phyloP scores from a whole-genome alignment of 1,284 basidiomycete species.

The Hemileia vastatrix region DNA sequence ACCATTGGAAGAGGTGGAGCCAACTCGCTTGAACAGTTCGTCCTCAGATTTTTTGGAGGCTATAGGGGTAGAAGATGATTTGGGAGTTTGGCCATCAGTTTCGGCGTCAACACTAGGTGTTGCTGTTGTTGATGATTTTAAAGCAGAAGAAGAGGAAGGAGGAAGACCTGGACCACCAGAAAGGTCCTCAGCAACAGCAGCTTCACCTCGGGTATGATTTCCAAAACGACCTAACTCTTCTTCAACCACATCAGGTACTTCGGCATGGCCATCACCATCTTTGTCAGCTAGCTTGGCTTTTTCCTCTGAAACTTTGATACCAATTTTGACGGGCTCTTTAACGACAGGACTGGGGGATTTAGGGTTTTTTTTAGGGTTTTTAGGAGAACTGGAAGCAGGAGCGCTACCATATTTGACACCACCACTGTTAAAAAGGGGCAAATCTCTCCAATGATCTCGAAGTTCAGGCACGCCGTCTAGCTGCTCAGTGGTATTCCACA shows the following conservation, averaged over 20 bases:
- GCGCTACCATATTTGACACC: slow-evolving; percentile 53
- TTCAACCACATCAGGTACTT: slow-evolving; percentile 22
- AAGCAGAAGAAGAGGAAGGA: no score
- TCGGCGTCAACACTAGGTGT: slow-evolving; percentile 34
- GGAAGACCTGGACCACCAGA: no score
- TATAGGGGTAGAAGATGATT: slow-evolving; percentile 18
- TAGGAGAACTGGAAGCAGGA: slow-evolving; percentile 1
- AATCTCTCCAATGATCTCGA: slow-evolving; percentile 62
- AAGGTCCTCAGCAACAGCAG: slow-evolving; percentile 23
- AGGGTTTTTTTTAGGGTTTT: slow-evolving; percentile 27
- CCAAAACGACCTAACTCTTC: slow-evolving; percentile 22
- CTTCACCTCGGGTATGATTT: slow-evolving; percentile 23
- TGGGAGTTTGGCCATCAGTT: slow-evolving; percentile 23
- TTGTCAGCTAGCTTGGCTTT: slow-evolving; percentile 24
- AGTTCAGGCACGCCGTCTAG: slow-evolving; percentile 69
- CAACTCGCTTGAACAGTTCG: slow-evolving; percentile 60
- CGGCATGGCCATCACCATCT: slow-evolving; percentile 22
- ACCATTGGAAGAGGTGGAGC: slow-evolving; percentile 62
- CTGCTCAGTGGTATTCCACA: slow-evolving; percentile 85
- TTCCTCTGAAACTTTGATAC: slow-evolving; percentile 31
- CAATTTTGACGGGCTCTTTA: slow-evolving; percentile 26
- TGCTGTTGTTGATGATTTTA: slow-evolving; percentile 32
- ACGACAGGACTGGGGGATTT: slow-evolving; percentile 32
- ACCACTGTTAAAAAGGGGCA: slow-evolving; percentile 63
- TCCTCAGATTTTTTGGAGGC: slow-evolving; percentile 48